Conservation (phyloP, 768 basidiomycete species). For the Podaxis rugospora region DNA sequence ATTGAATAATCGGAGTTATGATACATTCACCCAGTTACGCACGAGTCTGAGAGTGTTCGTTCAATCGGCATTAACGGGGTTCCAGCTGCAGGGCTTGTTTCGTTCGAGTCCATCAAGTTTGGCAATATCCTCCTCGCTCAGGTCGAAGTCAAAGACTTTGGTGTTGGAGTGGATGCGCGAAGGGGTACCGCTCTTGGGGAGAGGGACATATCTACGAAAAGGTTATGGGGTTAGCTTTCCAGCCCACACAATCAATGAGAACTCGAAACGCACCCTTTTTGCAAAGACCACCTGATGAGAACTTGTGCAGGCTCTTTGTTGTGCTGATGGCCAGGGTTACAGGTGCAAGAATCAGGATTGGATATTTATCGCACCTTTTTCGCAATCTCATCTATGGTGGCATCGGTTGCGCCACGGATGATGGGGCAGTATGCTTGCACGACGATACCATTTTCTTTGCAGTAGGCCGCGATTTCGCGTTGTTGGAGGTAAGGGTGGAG, state of each 20-base stretch:
- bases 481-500: slow-evolving; percentile 79
- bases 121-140: slow-evolving; percentile 11
- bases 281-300: slow-evolving; percentile 84
- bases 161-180: slow-evolving; percentile 11
- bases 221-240: not conserved
- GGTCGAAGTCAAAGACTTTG: slow-evolving; percentile 9
- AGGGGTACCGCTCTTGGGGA: slow-evolving; percentile 11
- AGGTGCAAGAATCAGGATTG: too few relatives aligned
- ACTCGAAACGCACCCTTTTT: slow-evolving; percentile 52
- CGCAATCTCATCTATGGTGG: slow-evolving; percentile 8
- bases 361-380: not conserved
- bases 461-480: slow-evolving; percentile 69
- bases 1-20: not conserved
- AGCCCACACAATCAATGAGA: not conserved
- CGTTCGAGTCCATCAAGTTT: slow-evolving; percentile 8
- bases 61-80: slow-evolving; percentile 10
- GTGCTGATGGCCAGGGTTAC: slow-evolving; percentile 30
- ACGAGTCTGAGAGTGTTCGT: not conserved
- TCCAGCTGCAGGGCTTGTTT: slow-evolving; percentile 10
- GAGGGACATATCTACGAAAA: slow-evolving; percentile 3
- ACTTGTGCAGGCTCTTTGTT: slow-evolving; percentile 65
- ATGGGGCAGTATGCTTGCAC: slow-evolving; percentile 71
- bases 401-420: slow-evolving; percentile 36
- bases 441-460: slow-evolving; percentile 49
- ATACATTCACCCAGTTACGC: not conserved